phyloP scores from a whole-genome alignment of 768 basidiomycete species.

The Hypsizygus marmoreus region DNA sequence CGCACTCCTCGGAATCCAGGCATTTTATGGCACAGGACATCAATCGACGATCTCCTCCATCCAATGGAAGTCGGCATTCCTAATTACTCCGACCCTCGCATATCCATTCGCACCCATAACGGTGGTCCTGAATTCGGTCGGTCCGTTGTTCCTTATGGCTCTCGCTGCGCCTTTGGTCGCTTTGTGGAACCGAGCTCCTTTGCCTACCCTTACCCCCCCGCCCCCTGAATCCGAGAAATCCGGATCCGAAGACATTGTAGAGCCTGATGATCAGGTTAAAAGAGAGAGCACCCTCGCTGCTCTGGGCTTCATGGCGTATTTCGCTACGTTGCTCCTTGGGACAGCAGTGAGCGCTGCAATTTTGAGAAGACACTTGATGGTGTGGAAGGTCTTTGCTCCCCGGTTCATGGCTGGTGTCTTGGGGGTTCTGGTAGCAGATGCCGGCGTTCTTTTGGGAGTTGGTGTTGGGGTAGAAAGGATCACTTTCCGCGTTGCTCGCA shows the following conservation, averaged over 20 bases:
- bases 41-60: slow-evolving; percentile 86
- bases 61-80: slow-evolving; percentile 95
- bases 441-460: slow-evolving; percentile 64
- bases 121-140: slow-evolving; percentile 76
- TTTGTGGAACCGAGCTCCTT: slow-evolving; percentile 82
- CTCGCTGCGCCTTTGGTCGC: slow-evolving; percentile 72
- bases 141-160: slow-evolving; percentile 65
- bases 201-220: slow-evolving; percentile 21
- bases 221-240: slow-evolving; percentile 7
- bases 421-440: slow-evolving; percentile 69
- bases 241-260: slow-evolving; percentile 4
- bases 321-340: slow-evolving; percentile 62
- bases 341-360: slow-evolving; percentile 73
- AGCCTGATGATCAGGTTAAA: slow-evolving; percentile 34
- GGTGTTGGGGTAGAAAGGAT: slow-evolving; percentile 57
- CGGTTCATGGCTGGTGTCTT: slow-evolving; percentile 82
- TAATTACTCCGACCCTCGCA: slow-evolving; percentile 66
- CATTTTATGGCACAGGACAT: slow-evolving; percentile 90
- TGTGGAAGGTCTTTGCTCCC: slow-evolving; percentile 99
- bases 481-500: slow-evolving; percentile 21
- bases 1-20: slow-evolving; percentile 72
- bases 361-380: slow-evolving; percentile 88
- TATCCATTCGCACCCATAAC: slow-evolving; percentile 78
- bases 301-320: slow-evolving; percentile 72
- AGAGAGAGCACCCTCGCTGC: slow-evolving; percentile 51